Conservation (phyloP, 1,139 yeast genomes). For the Pichia sp. region DNA sequence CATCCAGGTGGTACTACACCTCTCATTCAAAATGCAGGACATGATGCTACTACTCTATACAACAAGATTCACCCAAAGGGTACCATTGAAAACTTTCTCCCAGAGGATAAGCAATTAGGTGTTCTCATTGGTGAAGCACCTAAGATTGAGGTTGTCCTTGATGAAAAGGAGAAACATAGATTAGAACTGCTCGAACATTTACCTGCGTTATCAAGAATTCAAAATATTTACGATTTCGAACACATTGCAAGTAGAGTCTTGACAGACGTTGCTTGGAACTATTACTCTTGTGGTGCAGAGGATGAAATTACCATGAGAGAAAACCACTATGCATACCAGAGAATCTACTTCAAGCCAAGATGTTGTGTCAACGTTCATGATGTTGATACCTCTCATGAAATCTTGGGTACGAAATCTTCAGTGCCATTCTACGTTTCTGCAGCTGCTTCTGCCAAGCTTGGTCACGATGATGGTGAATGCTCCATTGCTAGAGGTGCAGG, state of each 20-base stretch:
- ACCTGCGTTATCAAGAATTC: constrained; percentile 26
- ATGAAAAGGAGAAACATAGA: constrained; percentile 29
- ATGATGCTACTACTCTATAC: constrained; percentile 83
- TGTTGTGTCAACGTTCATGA: constrained; percentile 32
- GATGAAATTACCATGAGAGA: constrained; percentile 32
- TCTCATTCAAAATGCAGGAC: constrained; percentile 76
- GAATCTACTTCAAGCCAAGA: constrained; percentile 31
- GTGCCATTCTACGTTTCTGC: constrained; percentile 72
- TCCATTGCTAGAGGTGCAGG: constrained; percentile 68
- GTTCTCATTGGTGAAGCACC: constrained; percentile 32
- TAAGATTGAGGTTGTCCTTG: constrained; percentile 26
- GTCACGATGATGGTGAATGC: constrained; percentile 71
- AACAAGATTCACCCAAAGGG: constrained; percentile 71
- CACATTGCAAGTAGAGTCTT: constrained; percentile 28
- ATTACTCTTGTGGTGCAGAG: constrained; percentile 30
- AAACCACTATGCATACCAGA: constrained; percentile 30
- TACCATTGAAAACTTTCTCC: constrained; percentile 35
- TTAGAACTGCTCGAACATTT: constrained; percentile 18
- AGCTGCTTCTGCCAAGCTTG: constrained; percentile 70
- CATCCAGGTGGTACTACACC: constrained; percentile 90
- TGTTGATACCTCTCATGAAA: constrained; percentile 30
- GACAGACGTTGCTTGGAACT: constrained; percentile 29
- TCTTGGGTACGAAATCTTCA: constrained; percentile 39
- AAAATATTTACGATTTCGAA: constrained; percentile 31
- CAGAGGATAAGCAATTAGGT: constrained; percentile 30